A percentile compares a stretch with the other conserved stretches of the same genome.
Evolutionary conservation across 2,329 filamentous ascomycete genomes (phyloP).

Genomic region (Hypoxylon sp.): DNA sequence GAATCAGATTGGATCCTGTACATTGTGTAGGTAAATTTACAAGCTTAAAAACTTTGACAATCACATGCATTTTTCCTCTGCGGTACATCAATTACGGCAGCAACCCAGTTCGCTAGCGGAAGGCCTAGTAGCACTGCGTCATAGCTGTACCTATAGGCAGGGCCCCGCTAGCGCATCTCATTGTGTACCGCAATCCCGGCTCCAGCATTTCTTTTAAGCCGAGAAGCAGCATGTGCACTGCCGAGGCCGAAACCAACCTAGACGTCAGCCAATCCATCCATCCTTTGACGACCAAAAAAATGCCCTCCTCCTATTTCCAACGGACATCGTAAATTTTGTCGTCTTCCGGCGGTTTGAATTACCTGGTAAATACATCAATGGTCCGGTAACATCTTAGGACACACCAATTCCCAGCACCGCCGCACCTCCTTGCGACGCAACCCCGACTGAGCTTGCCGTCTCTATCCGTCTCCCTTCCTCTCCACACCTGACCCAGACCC

Average conservation of each 20-base stretch:
- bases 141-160: constrained; percentile 19
- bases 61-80: constrained; percentile 8
- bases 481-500: not conserved
- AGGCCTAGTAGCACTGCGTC: constrained; percentile 17
- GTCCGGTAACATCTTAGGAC: constrained; percentile 20
- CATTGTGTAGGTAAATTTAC: constrained; percentile 1
- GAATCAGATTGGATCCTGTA: not conserved
- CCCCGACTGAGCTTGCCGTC: not conserved
- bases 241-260: constrained; percentile 35
- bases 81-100: not conserved
- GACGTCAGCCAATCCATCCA: constrained; percentile 19
- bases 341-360: not conserved
- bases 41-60: not conserved
- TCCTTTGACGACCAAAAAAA: constrained; percentile 18
- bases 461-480: not conserved
- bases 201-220: constrained; percentile 33
- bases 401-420: constrained; percentile 8
- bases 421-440: constrained; percentile 6
- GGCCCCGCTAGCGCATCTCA: constrained; percentile 19
- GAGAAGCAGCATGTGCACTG: constrained; percentile 42
- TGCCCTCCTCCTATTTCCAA: constrained; percentile 10
- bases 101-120: not conserved
- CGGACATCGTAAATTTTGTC: constrained; percentile 1
- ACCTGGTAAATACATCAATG: constrained; percentile 23
- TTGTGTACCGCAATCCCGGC: constrained; percentile 15